Percentiles rank a stretch among this genome's conserved stretches.
Evolutionary conservation across 768 basidiomycete species (phyloP).

Genomic region (Naganishia randhawae): DNA sequence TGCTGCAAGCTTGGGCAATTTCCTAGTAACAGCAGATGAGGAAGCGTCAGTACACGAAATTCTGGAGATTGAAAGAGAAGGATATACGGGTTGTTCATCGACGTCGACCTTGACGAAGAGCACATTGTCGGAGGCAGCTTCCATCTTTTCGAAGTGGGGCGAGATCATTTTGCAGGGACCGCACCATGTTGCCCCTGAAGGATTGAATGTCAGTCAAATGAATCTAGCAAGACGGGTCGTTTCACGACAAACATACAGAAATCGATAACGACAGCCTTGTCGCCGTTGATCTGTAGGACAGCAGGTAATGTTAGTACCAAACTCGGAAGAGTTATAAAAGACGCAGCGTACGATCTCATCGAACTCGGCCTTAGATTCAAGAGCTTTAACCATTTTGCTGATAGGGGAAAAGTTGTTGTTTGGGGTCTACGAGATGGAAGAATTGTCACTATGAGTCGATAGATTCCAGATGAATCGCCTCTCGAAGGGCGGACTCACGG

Average conservation of each 20-base stretch:
- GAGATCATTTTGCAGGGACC: conserved; percentile 51
- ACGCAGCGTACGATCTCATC: conserved; percentile 39
- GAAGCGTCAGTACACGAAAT: neutral
- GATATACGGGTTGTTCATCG: conserved; percentile 48
- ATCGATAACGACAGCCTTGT: conserved; percentile 46
- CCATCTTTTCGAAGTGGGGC: conserved; percentile 50
- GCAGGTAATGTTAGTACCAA: neutral
- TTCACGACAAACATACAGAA: conserved; percentile 32
- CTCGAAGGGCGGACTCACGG: neutral
- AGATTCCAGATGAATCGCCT: no score
- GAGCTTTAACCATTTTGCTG: conserved; percentile 47
- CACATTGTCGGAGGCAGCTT: conserved; percentile 42
- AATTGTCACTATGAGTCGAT: neutral
- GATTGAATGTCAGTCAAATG: neutral
- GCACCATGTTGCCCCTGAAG: conserved; percentile 41
- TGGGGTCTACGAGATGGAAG: neutral
- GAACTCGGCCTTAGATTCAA: conserved; percentile 46
- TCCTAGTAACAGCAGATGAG: conserved; percentile 33
- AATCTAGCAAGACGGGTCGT: neutral
- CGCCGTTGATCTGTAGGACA: conserved; percentile 35
- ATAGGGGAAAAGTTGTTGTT: neutral
- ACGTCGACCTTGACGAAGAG: conserved; percentile 53
- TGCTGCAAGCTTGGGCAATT: conserved; percentile 43
- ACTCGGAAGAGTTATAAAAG: neutral
- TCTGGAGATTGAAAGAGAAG: neutral